phyloP scores from a whole-genome alignment of 768 basidiomycete species.

The Boletus rex-veris region DNA sequence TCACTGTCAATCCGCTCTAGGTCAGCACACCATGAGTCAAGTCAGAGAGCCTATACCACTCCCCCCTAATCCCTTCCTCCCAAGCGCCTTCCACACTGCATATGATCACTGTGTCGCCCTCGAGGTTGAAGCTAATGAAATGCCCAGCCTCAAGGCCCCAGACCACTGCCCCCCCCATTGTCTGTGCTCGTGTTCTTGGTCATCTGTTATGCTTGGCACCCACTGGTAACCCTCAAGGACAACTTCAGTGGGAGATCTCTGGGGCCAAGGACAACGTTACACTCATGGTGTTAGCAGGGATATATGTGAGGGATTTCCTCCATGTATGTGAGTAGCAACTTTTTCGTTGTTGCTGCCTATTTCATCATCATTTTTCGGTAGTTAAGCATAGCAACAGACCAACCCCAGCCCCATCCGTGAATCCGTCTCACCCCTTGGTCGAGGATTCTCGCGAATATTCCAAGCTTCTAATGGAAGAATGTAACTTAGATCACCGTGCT shows the following conservation, averaged over 20 bases:
- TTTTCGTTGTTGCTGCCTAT: not conserved
- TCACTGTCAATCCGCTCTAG: not conserved
- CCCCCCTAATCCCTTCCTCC: not conserved
- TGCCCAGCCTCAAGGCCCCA: too few species aligned
- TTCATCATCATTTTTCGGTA: not conserved
- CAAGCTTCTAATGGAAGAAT: not conserved
- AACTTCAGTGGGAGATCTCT: slow-evolving; percentile 1
- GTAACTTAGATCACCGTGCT: not conserved
- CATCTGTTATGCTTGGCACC: not conserved
- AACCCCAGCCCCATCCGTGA: not conserved
- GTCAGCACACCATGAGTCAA: not conserved
- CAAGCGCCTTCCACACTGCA: not conserved
- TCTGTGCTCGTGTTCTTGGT: slow-evolving; percentile 1
- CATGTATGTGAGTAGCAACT: not conserved
- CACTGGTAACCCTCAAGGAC: not conserved
- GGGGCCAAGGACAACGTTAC: not conserved
- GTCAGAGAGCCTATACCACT: not conserved
- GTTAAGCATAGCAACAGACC: not conserved
- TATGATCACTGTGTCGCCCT: not conserved
- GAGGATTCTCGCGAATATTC: not conserved
- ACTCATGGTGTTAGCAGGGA: not conserved
- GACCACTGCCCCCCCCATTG: not conserved
- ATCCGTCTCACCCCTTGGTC: not conserved
- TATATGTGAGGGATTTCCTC: not conserved
- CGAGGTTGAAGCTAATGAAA: not conserved